Conservation (phyloP, 495 filamentous ascomycete species). For the Aspergillus heteromorphus region DNA sequence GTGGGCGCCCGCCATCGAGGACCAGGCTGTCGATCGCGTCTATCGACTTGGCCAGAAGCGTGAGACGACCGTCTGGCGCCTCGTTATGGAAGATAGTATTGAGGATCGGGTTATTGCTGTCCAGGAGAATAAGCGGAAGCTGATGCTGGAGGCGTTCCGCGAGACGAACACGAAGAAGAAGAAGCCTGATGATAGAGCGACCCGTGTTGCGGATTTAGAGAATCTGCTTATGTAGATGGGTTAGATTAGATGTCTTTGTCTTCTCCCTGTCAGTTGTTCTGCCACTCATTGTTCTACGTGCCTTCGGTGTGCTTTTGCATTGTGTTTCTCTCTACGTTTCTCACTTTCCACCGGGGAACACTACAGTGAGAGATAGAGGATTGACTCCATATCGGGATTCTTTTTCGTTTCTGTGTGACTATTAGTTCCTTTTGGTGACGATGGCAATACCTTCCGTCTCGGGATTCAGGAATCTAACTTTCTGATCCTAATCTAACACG, state of each 20-base stretch:
- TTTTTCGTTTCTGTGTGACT: too few species aligned
- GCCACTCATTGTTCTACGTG: too few species aligned
- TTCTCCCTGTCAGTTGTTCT: too few species aligned
- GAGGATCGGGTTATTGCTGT: slow-evolving; percentile 81
- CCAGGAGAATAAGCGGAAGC: slow-evolving; percentile 72
- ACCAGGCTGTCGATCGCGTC: slow-evolving; percentile 88
- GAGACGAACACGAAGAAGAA: slow-evolving; percentile 50
- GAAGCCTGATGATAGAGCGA: slow-evolving; percentile 43
- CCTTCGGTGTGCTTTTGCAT: too few species aligned
- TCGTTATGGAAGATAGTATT: slow-evolving; percentile 80
- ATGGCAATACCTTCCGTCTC: too few species aligned
- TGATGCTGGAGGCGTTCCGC: slow-evolving; percentile 72
- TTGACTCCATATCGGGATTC: too few species aligned
- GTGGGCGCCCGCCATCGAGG: slow-evolving; percentile 94
- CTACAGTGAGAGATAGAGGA: too few species aligned
- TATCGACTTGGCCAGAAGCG: slow-evolving; percentile 81
- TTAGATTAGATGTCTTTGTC: not conserved
- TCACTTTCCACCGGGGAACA: too few species aligned
- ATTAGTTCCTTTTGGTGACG: too few species aligned
- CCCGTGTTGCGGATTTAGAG: slow-evolving; percentile 55
- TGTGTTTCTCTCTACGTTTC: too few species aligned
- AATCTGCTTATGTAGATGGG: slow-evolving; percentile 36
- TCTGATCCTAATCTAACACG: too few species aligned
- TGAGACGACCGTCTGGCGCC: slow-evolving; percentile 70
- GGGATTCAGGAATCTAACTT: too few species aligned